phyloP scores from a whole-genome alignment of 495 filamentous ascomycete genomes.

The Usnea hakonensis region DNA sequence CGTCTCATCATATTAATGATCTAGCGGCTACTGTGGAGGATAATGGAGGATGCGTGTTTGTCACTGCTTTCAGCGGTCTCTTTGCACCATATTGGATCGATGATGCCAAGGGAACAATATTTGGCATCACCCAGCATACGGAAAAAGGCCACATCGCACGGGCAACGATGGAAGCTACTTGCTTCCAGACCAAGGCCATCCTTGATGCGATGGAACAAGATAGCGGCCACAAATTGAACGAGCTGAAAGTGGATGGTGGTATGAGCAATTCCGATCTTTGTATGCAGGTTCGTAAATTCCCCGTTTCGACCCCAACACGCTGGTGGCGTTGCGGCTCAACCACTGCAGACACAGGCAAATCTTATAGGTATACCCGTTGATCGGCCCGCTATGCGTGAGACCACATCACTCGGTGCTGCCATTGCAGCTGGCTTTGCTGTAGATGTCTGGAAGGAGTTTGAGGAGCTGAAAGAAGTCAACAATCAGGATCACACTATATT shows the following conservation, averaged over 20 bases:
- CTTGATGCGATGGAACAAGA: conserved; percentile 93
- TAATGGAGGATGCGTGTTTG: conserved; percentile 86
- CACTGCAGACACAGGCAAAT: conserved; percentile 70
- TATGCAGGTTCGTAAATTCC: conserved; percentile 63
- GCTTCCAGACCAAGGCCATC: conserved; percentile 92
- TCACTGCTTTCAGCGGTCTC: conserved; percentile 91
- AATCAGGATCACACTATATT: conserved; percentile 68
- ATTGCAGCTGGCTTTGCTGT: conserved; percentile 88
- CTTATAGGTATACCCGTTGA: conserved; percentile 83
- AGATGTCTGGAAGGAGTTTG: conserved; percentile 70
- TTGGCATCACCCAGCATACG: conserved; percentile 90
- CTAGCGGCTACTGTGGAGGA: conserved; percentile 77
- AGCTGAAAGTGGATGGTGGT: conserved; percentile 85
- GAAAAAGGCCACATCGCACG: conserved; percentile 85
- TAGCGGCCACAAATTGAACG: conserved; percentile 64
- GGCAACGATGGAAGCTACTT: conserved; percentile 89
- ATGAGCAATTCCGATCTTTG: conserved; percentile 90
- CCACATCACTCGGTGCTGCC: conserved; percentile 86
- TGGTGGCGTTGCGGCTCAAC: conserved; percentile 10
- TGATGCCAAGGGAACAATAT: conserved; percentile 81
- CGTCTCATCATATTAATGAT: conserved; percentile 73
- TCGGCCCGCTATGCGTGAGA: conserved; percentile 86
- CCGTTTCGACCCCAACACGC: background rate
- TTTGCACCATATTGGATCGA: conserved; percentile 99
- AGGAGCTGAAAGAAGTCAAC: conserved; percentile 74